Evolutionary conservation across 1,284 basidiomycete species (phyloP).

Genomic region (Sanghuangporus baumii): DNA sequence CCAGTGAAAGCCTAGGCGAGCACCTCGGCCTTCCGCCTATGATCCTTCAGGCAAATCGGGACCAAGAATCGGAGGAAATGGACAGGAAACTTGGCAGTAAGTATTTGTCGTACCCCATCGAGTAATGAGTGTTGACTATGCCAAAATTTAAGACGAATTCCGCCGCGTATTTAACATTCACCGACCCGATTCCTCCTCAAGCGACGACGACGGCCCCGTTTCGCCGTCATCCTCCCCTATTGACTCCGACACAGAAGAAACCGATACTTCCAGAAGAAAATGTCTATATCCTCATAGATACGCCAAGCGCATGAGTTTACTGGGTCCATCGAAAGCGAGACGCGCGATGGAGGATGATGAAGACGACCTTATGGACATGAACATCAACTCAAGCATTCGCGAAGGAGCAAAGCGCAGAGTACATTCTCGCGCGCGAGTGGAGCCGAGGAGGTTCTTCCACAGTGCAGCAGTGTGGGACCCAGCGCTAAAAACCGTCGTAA

Average conservation of each 20-base stretch:
- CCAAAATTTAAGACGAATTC: constrained; percentile 48
- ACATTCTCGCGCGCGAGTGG: constrained; percentile 22
- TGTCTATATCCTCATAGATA: constrained; percentile 28
- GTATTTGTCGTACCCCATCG: constrained; percentile 24
- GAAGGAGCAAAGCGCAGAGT: constrained; percentile 15
- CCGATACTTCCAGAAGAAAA: constrained; percentile 32
- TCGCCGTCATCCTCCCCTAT: constrained; percentile 24
- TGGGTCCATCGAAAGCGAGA: constrained; percentile 41
- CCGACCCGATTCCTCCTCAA: constrained; percentile 40
- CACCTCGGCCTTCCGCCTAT: constrained; percentile 49
- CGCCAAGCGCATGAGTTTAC: constrained; percentile 59
- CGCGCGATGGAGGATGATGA: neutral
- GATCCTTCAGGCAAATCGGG: constrained; percentile 31
- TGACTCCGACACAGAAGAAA: constrained; percentile 45
- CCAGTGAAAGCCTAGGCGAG: constrained; percentile 56
- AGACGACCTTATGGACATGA: neutral
- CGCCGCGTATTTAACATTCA: constrained; percentile 59
- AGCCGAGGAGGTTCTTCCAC: constrained; percentile 48
- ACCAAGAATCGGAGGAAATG: constrained; percentile 47
- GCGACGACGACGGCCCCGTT: constrained; percentile 32
- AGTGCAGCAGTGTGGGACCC: constrained; percentile 39
- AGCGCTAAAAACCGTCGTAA: constrained; percentile 14
- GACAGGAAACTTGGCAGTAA: constrained; percentile 67
- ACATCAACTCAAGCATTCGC: constrained; percentile 13
- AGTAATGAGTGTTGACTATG: constrained; percentile 1